phyloP scores from a whole-genome alignment of 352 stramenopile genomes.

The Phytophthora sansomeana region DNA sequence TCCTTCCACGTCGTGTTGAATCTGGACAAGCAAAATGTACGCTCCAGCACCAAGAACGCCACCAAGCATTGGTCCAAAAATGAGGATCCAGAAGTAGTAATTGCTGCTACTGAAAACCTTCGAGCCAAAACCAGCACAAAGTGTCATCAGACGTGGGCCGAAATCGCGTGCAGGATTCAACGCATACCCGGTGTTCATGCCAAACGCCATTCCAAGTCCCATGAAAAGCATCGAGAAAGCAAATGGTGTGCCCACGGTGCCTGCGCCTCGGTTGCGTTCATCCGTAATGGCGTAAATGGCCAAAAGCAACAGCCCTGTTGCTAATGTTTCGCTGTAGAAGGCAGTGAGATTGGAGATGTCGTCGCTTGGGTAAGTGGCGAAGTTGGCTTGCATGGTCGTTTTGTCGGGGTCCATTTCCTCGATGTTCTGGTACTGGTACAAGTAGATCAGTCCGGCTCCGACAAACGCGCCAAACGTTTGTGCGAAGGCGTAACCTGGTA shows the following conservation, averaged over 20 bases:
- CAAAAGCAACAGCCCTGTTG: constrained; percentile 52
- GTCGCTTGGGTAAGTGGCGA: constrained; percentile 54
- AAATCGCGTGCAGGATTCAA: constrained; percentile 62
- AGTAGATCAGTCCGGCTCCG: constrained; percentile 48
- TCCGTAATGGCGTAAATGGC: constrained; percentile 68
- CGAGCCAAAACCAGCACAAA: constrained; percentile 55
- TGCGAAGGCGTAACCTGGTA: constrained; percentile 45
- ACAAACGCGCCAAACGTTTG: constrained; percentile 55
- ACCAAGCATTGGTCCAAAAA: constrained; percentile 55
- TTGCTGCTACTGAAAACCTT: constrained; percentile 58
- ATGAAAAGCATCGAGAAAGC: constrained; percentile 62
- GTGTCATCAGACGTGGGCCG: constrained; percentile 51
- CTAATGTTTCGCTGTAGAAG: constrained; percentile 67
- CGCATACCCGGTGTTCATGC: no score
- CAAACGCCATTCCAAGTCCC: constrained; percentile 66
- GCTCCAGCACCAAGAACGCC: constrained; percentile 47
- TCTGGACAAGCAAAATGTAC: constrained; percentile 62
- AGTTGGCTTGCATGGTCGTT: constrained; percentile 46
- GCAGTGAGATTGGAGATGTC: constrained; percentile 51
- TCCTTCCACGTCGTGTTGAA: constrained; percentile 54
- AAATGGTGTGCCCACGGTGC: constrained; percentile 42
- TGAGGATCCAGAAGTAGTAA: constrained; percentile 73
- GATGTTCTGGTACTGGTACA: constrained; percentile 56
- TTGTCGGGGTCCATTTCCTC: constrained; percentile 49
- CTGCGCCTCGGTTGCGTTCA: constrained; percentile 50